Evolutionary conservation across 2,329 filamentous ascomycete species (phyloP).

Genomic region (Chrysosporium keratinophilum): DNA sequence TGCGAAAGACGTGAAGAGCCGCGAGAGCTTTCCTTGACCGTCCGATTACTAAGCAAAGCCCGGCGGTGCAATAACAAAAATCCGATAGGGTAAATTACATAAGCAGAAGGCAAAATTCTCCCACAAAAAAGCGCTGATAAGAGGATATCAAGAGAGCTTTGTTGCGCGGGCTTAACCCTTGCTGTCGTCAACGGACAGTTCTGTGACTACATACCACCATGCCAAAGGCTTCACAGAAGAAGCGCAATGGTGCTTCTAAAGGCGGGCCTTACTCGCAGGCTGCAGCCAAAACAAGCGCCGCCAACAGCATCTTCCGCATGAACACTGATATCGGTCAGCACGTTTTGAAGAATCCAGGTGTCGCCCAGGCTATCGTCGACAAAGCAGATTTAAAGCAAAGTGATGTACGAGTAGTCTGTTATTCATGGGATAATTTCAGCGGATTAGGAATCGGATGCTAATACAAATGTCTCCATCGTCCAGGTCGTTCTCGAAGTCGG

Average conservation of each 20-base stretch:
- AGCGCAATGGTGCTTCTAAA: conserved; percentile 42
- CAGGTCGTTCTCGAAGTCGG: conserved; percentile 82
- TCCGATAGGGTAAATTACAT: background rate
- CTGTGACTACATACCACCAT: conserved; percentile 27
- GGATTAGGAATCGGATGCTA: background rate
- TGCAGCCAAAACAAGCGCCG: conserved; percentile 40
- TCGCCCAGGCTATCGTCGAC: conserved; percentile 69
- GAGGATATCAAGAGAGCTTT: background rate
- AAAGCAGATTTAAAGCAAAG: conserved; percentile 87
- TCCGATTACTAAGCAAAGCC: background rate
- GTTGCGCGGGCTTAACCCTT: background rate
- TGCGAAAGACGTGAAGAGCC: background rate
- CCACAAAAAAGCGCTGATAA: conserved; percentile 3
- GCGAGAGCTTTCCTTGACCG: background rate
- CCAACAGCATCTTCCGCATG: conserved; percentile 93
- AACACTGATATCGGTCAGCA: conserved; percentile 84
- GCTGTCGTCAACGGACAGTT: background rate
- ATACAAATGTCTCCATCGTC: conserved; percentile 2
- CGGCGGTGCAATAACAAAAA: background rate
- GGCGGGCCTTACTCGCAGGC: conserved; percentile 33
- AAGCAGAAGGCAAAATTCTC: background rate
- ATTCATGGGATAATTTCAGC: conserved; percentile 1
- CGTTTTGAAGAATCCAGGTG: conserved; percentile 84
- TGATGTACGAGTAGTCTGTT: conserved; percentile 40
- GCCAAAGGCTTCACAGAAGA: conserved; percentile 46